These are phyloP conservation scores for Brettanomyces sp. DNA, from an alignment of 805 yeast genomes.

Conservation along the genomic window DNA sequence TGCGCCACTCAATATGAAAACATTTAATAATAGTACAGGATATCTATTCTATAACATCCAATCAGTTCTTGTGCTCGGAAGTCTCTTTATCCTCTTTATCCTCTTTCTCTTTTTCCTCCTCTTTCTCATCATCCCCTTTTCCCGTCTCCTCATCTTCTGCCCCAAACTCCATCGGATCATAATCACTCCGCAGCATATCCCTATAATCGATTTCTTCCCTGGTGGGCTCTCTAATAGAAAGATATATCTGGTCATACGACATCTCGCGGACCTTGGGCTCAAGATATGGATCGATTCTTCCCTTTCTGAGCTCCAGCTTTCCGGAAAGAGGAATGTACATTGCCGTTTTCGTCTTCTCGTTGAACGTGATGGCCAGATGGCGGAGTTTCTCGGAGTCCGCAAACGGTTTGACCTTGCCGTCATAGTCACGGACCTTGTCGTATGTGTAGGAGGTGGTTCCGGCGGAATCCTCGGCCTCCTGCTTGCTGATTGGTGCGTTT, in stretches of 20 bases:
- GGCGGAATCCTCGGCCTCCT: slow-evolving; percentile 26
- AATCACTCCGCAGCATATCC: slow-evolving; percentile 59
- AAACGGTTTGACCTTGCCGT: slow-evolving; percentile 47
- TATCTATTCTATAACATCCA: slow-evolving; percentile 26
- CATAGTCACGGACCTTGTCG: slow-evolving; percentile 69
- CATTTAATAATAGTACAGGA: slow-evolving; percentile 11
- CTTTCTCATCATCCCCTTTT: background rate
- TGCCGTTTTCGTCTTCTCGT: slow-evolving; percentile 46
- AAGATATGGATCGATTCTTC: slow-evolving; percentile 59
- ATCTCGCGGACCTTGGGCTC: slow-evolving; percentile 46
- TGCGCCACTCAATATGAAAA: slow-evolving; percentile 17
- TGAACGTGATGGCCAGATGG: slow-evolving; percentile 63
- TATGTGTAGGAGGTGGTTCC: slow-evolving; percentile 38
- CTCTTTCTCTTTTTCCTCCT: slow-evolving; percentile 1
- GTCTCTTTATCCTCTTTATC: background rate
- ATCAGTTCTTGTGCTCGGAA: too few relatives aligned
- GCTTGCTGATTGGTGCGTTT: slow-evolving; percentile 37
- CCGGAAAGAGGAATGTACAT: slow-evolving; percentile 72
- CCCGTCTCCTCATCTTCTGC: slow-evolving; percentile 44
- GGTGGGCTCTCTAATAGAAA: slow-evolving; percentile 63
- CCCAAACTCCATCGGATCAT: slow-evolving; percentile 72
- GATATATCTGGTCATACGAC: slow-evolving; percentile 52
- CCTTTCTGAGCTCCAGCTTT: slow-evolving; percentile 72
- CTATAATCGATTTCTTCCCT: slow-evolving; percentile 58
- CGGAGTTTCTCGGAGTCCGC: slow-evolving; percentile 32